Evolutionary conservation across 2,329 filamentous ascomycete genomes (phyloP).

Genomic region (Paraconiothyrium sp.): DNA sequence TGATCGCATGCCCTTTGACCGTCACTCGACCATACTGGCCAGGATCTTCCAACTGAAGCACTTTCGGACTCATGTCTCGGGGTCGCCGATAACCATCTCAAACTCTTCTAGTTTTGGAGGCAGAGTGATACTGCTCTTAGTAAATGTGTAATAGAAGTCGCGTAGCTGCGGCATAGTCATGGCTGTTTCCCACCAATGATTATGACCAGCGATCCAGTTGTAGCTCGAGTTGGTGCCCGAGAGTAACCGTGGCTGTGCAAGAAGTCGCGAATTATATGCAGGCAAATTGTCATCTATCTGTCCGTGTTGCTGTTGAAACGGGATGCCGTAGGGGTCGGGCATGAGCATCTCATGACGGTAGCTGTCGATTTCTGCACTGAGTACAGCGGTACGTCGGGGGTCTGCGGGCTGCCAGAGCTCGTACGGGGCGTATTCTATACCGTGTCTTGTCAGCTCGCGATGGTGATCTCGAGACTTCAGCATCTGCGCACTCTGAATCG

Average conservation of each 20-base stretch:
- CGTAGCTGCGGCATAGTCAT: conserved; percentile 62
- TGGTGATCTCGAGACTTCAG: too few relatives aligned
- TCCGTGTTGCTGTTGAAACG: conserved; percentile 66
- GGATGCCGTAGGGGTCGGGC: conserved; percentile 61
- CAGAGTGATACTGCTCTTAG: conserved; percentile 25
- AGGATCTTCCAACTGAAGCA: conserved; percentile 61
- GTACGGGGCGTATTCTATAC: conserved; percentile 65
- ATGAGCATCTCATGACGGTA: conserved; percentile 66
- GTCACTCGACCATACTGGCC: conserved; percentile 61
- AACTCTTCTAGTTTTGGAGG: conserved; percentile 51
- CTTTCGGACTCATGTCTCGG: conserved; percentile 63
- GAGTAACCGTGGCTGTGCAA: conserved; percentile 60
- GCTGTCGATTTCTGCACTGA: conserved; percentile 60
- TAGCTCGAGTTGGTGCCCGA: conserved; percentile 56
- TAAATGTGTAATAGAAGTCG: conserved; percentile 58
- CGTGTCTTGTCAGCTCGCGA: background rate
- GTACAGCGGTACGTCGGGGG: conserved; percentile 57
- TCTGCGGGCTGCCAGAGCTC: conserved; percentile 65
- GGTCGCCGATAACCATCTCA: conserved; percentile 60
- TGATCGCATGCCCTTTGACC: conserved; percentile 47
- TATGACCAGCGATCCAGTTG: conserved; percentile 59
- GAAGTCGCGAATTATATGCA: conserved; percentile 64
- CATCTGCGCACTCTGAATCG: conserved; percentile 58
- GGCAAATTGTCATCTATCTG: conserved; percentile 67
- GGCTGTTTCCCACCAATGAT: conserved; percentile 65